A percentile compares a stretch with the other conserved stretches of the same genome.
Evolutionary conservation across 2,329 filamentous ascomycete species (phyloP).

Genomic region (Orbilia quercus): DNA sequence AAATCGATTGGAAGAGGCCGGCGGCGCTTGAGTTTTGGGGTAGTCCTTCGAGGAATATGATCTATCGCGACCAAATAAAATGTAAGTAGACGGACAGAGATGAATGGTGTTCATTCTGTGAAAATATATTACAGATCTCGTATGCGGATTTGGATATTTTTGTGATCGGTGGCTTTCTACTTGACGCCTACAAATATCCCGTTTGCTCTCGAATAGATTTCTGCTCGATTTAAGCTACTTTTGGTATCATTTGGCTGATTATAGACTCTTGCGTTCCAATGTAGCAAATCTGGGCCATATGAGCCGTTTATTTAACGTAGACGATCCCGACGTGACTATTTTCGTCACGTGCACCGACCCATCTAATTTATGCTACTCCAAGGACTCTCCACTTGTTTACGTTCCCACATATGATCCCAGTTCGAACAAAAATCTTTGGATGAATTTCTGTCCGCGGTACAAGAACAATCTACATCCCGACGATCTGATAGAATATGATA

Average conservation of each 20-base stretch:
- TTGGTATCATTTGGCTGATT: neutral
- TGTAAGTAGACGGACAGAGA: conserved; percentile 13
- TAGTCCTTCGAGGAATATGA: neutral
- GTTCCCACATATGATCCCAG: neutral
- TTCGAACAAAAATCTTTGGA: neutral
- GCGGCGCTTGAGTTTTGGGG: conserved; percentile 32
- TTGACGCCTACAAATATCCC: too few relatives aligned
- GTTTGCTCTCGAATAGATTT: too few relatives aligned
- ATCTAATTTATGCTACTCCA: neutral
- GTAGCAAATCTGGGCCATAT: conserved; percentile 11
- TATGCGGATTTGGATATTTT: too few relatives aligned
- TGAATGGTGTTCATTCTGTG: too few relatives aligned
- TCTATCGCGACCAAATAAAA: conserved; percentile 4
- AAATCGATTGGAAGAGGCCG: conserved; percentile 20
- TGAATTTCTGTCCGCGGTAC: conserved; percentile 1
- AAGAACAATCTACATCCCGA: neutral
- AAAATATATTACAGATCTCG: too few relatives aligned
- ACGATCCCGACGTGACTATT: conserved; percentile 1
- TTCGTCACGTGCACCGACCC: conserved; percentile 5
- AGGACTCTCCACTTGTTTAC: neutral
- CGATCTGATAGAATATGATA: neutral
- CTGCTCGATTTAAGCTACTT: too few relatives aligned
- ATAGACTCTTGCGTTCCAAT: neutral
- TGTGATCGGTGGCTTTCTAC: too few relatives aligned
- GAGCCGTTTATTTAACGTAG: conserved; percentile 6